Conservation (phyloP, 176 grass and related monocot genomes). For the Oryza brachyantha region DNA sequence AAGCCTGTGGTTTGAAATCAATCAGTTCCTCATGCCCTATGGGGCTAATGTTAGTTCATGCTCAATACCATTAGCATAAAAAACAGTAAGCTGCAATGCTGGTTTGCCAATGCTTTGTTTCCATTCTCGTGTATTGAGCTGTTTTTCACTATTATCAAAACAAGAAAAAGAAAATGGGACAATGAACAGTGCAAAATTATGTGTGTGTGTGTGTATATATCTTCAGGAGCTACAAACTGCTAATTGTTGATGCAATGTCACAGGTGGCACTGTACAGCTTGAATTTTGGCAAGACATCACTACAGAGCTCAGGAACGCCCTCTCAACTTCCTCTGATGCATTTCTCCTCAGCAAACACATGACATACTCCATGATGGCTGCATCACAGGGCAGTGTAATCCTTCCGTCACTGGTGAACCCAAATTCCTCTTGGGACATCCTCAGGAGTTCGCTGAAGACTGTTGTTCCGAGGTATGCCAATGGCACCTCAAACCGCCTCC, state of each 20-base stretch:
- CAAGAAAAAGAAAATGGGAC: neutral
- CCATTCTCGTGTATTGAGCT: conserved; percentile 1
- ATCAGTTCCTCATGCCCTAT: neutral
- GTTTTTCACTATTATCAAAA: neutral
- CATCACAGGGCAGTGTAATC: conserved; percentile 50
- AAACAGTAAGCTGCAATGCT: neutral
- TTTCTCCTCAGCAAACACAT: conserved; percentile 42
- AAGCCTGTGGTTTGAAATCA: neutral
- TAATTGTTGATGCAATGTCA: neutral
- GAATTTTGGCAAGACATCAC: conserved; percentile 24
- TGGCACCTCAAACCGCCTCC: conserved; percentile 39
- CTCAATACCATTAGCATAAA: neutral
- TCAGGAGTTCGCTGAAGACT: conserved; percentile 35
- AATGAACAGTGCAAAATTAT: neutral
- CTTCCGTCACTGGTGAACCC: conserved; percentile 27
- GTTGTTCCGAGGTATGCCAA: conserved; percentile 31
- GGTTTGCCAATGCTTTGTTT: neutral
- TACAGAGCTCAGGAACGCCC: conserved; percentile 36
- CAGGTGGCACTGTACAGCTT: neutral
- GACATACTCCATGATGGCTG: conserved; percentile 30
- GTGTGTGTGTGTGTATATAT: no score
- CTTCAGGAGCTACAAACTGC: neutral
- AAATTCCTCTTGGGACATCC: conserved; percentile 41
- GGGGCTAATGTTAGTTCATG: neutral
- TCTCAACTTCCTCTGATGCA: conserved; percentile 40